These are phyloP conservation scores for Pseudogymnoascus sp. DNA, from an alignment of 2,329 filamentous ascomycete genomes.

Conservation along the genomic window DNA sequence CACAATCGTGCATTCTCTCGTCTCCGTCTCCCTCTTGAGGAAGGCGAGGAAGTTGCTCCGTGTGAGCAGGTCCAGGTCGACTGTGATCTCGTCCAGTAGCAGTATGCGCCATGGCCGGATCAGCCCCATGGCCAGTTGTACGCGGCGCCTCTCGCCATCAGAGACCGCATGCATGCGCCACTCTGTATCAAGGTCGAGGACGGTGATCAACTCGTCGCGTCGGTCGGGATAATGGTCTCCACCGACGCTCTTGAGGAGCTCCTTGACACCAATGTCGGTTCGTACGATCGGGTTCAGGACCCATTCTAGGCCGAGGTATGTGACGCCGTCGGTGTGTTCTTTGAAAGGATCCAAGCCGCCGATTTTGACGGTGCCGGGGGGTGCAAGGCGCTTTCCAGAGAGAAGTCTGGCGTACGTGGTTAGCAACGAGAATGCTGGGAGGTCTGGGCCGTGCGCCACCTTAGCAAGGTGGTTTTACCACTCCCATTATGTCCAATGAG, in stretches of 20 bases:
- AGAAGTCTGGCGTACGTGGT: slow-evolving; percentile 47
- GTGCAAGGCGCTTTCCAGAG: slow-evolving; percentile 88
- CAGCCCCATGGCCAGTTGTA: slow-evolving; percentile 94
- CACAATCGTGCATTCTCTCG: slow-evolving; percentile 77
- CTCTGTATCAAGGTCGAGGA: slow-evolving; percentile 82
- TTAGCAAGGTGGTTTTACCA: slow-evolving; percentile 92
- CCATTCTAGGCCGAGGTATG: slow-evolving; percentile 96
- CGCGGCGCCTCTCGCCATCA: slow-evolving; percentile 82
- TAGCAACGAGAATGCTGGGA: slow-evolving; percentile 27
- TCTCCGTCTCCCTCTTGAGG: slow-evolving; percentile 79
- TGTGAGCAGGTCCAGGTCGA: slow-evolving; percentile 84
- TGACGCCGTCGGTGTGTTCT: slow-evolving; percentile 82
- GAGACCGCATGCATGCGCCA: slow-evolving; percentile 97
- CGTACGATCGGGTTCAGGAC: slow-evolving; percentile 94
- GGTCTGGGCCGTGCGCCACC: neutral
- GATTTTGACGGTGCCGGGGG: slow-evolving; percentile 64
- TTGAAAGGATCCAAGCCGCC: slow-evolving; percentile 87
- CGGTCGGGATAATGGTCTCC: slow-evolving; percentile 75
- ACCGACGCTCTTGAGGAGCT: slow-evolving; percentile 77
- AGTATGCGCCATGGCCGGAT: slow-evolving; percentile 86
- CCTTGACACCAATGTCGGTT: slow-evolving; percentile 84
- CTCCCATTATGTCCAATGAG: slow-evolving; percentile 95
- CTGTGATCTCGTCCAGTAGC: slow-evolving; percentile 91
- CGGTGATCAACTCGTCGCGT: slow-evolving; percentile 75
- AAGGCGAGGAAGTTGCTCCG: slow-evolving; percentile 79